Conservation (phyloP, 1,284 basidiomycete species). For the Rhodofomes roseus region DNA sequence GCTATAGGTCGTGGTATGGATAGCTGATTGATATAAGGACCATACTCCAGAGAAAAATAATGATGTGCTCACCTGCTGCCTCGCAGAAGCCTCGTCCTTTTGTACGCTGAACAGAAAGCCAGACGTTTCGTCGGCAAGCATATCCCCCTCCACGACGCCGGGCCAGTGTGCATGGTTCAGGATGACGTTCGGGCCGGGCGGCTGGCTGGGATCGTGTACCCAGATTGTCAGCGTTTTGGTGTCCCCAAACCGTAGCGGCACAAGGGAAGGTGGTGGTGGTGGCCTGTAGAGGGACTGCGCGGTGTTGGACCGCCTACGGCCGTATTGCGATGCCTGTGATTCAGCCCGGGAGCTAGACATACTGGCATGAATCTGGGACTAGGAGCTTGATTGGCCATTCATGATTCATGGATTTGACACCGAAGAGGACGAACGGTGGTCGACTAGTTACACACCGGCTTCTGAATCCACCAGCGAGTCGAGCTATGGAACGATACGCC, state of each 20-base stretch:
- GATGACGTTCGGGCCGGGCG: conserved; percentile 41
- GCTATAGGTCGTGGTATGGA: conserved; percentile 69
- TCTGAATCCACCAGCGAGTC: background rate
- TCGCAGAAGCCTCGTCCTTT: conserved; percentile 54
- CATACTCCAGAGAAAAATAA: background rate
- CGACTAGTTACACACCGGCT: background rate
- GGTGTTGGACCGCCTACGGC: conserved; percentile 69
- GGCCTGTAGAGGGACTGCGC: conserved; percentile 55
- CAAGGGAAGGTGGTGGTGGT: conserved; percentile 26
- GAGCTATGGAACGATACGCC: background rate
- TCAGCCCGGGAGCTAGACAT: conserved; percentile 62
- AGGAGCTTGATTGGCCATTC: background rate
- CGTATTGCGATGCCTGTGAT: conserved; percentile 50
- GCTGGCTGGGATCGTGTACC: conserved; percentile 71
- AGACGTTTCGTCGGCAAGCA: conserved; percentile 47
- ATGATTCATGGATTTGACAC: background rate
- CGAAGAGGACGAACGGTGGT: background rate
- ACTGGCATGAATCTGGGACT: background rate
- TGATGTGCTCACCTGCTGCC: conserved; percentile 56
- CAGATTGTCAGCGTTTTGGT: conserved; percentile 59
- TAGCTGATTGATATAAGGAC: conserved; percentile 42
- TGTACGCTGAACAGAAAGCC: conserved; percentile 65
- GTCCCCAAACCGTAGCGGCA: conserved; percentile 58
- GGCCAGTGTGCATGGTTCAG: conserved; percentile 74
- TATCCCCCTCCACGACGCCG: conserved; percentile 69